Base-by-base conservation (phyloP, 2,329 filamentous ascomycete genomes). In the Fusarium pseudonygamai region DNA sequence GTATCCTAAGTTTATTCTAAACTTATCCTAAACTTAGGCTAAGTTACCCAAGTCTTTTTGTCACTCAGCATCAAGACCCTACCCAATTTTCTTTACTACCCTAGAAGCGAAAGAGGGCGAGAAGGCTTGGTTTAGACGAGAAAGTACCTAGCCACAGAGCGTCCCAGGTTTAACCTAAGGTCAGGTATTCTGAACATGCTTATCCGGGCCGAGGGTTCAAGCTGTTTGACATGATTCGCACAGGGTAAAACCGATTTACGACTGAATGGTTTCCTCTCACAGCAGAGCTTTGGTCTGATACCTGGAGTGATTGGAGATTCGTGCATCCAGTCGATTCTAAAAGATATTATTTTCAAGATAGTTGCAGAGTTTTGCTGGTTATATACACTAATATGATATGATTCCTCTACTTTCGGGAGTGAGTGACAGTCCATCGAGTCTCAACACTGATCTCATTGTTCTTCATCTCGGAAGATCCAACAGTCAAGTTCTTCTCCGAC, bases 401-500 rank as follows among this genome's bases (percentile, higher is more conserved):
- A 22, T 34, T 46, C 8, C 22, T 42, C 40, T 66, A 45, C n/a
- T 60, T 60, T 26, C 67, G 66, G 20, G 49, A 18, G 34, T 63
- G 76, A 24, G 74, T 77, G 8, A 78, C 73, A 8, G 76, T 59
- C 77, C 77, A 78, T 24, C 20, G 47, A 7, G 76, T 78, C 46
- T 78, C 67, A 15, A 78, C 65, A 20, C 43, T 69, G n/a, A 78
- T 78, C 49, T 76, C 74, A 3, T 71, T 61, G 15, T 39, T 65
- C 3, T 39, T 50, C 15, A 32, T 39, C 6, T 62, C 60, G 6
- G 68, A 70, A 36, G 72, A 63, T 13, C 64, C 40, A 14, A 59
- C 45, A 15, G 77, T 78, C 56, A 78, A 39, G 42, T 77, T 71
- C 62, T 78, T 77, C 40, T 78, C 77, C 22, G 76, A 78, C 1